phyloP scores from a whole-genome alignment of 2,329 filamentous ascomycete genomes.

The Macroventuria anomochaeta region DNA sequence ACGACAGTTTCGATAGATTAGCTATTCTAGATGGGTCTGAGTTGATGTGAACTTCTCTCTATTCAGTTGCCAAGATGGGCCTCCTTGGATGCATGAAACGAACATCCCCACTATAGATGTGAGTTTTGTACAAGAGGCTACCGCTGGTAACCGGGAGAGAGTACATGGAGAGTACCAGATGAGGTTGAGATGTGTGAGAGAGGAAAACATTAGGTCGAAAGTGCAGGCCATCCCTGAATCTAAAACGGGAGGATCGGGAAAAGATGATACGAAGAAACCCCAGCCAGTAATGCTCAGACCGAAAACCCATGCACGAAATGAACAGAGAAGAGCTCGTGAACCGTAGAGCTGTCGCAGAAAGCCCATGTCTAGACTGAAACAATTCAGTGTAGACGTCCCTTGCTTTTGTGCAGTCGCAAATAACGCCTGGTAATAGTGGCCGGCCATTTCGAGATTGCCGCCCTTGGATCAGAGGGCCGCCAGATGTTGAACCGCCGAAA shows the following conservation, averaged over 20 bases:
- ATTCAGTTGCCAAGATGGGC: slow-evolving; percentile 38
- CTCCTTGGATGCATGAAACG: slow-evolving; percentile 33
- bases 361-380: slow-evolving; percentile 42
- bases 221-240: slow-evolving; percentile 25
- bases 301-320: slow-evolving; percentile 4
- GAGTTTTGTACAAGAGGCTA: slow-evolving; percentile 25
- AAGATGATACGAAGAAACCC: slow-evolving; percentile 27
- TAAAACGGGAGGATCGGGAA: slow-evolving; percentile 13
- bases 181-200: slow-evolving; percentile 20
- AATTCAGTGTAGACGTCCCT: slow-evolving; percentile 33
- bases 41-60: slow-evolving; percentile 29
- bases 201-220: slow-evolving; percentile 29
- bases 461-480: slow-evolving; percentile 28
- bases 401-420: slow-evolving; percentile 43
- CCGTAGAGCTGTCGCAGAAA: slow-evolving; percentile 20
- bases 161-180: slow-evolving; percentile 30
- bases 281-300: slow-evolving; percentile 28
- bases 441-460: slow-evolving; percentile 34
- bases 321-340: slow-evolving; percentile 20
- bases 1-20: not conserved
- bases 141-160: slow-evolving; percentile 10
- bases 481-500: slow-evolving; percentile 35
- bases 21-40: not conserved
- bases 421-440: slow-evolving; percentile 26
- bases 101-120: slow-evolving; percentile 20